Evolutionary conservation across 2,329 filamentous ascomycete species (phyloP).

Genomic region (Parastagonospora nodorum): DNA sequence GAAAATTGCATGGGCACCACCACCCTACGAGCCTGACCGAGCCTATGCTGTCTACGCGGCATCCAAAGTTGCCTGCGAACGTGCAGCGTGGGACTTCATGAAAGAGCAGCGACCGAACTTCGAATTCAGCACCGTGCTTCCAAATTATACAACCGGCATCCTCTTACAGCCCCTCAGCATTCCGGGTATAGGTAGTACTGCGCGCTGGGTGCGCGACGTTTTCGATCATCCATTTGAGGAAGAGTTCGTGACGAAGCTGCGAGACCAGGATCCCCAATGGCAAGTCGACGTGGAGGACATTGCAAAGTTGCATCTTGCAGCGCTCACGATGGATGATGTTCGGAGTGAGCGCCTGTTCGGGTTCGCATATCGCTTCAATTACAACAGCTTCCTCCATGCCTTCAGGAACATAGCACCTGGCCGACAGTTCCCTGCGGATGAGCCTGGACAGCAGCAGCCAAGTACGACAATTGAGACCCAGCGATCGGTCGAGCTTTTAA

Average conservation of each 20-base stretch:
- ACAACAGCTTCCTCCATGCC: conserved; percentile 47
- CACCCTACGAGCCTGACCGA: conserved; percentile 34
- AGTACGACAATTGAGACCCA: background rate
- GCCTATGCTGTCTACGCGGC: conserved; percentile 47
- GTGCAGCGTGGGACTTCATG: conserved; percentile 52
- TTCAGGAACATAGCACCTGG: conserved; percentile 33
- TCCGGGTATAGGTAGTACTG: background rate
- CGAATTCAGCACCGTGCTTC: conserved; percentile 45
- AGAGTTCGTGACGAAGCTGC: background rate
- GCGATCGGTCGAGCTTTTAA: background rate
- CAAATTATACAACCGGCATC: conserved; percentile 11
- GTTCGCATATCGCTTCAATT: conserved; percentile 53
- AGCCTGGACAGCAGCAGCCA: background rate
- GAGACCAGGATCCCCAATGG: conserved; percentile 32
- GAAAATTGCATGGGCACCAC: conserved; percentile 22
- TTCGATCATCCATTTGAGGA: background rate
- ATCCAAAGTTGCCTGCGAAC: conserved; percentile 52
- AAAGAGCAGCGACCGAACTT: conserved; percentile 49
- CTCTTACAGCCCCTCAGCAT: background rate
- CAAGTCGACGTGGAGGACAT: conserved; percentile 58
- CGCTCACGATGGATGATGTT: conserved; percentile 50
- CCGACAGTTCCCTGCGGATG: background rate
- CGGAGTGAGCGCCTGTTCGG: conserved; percentile 57
- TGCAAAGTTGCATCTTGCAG: conserved; percentile 57
- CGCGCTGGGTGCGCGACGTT: background rate